These are phyloP conservation scores for Termitomyces sp. DNA, from an alignment of 1,284 basidiomycete genomes.

Conservation along the genomic window DNA sequence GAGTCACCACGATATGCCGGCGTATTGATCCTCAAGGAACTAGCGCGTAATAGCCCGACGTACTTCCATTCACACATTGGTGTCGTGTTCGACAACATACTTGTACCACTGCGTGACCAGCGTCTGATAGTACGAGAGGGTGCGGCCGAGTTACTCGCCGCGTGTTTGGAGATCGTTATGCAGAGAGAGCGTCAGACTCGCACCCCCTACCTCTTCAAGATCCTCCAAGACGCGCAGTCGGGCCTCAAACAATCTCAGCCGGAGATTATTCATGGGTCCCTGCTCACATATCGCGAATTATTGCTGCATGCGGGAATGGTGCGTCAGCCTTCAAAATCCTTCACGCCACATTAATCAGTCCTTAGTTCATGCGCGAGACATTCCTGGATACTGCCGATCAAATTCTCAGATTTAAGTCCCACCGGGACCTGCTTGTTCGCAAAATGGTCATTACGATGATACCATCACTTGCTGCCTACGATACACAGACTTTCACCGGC, in stretches of 20 bases:
- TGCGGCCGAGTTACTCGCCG: constrained; percentile 85
- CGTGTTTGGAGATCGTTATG: constrained; percentile 83
- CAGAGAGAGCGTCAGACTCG: constrained; percentile 64
- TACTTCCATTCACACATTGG: constrained; percentile 86
- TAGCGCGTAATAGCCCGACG: constrained; percentile 80
- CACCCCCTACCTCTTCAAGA: constrained; percentile 70
- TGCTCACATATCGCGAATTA: constrained; percentile 90
- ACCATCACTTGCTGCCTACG: constrained; percentile 90
- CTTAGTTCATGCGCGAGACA: constrained; percentile 88
- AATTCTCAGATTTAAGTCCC: constrained; percentile 85
- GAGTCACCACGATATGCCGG: constrained; percentile 79
- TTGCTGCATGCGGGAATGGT: constrained; percentile 93
- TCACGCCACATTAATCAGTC: constrained; percentile 4
- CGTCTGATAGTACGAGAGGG: constrained; percentile 85
- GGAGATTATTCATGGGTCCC: constrained; percentile 89
- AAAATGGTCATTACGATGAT: constrained; percentile 94
- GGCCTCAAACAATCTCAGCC: constrained; percentile 80
- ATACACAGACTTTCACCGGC: constrained; percentile 86
- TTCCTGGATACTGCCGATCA: constrained; percentile 89
- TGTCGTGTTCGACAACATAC: constrained; percentile 87
- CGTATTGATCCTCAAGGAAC: constrained; percentile 85
- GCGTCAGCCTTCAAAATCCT: constrained; percentile 17
- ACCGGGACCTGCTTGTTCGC: constrained; percentile 81
- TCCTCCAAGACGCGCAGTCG: constrained; percentile 84
- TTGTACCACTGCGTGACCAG: constrained; percentile 81